Evolutionary conservation across 169 alveolate species (phyloP), one percentile per base, ranked within the genome.

Genomic region (Babesia caballi): DNA sequence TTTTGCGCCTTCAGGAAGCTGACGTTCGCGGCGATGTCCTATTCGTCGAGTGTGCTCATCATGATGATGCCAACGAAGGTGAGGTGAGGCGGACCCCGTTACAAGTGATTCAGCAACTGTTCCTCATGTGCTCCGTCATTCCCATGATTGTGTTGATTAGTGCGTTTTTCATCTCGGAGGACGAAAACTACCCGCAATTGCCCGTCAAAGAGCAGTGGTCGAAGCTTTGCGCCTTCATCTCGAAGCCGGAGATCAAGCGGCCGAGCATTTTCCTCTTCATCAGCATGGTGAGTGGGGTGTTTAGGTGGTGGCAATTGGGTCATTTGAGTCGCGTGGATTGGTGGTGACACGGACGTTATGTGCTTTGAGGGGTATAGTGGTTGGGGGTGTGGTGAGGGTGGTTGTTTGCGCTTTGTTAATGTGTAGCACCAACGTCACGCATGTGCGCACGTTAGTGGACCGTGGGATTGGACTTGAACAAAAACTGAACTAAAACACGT

Each of bases 21-120:
- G 49, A 88, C 94, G 21, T 90, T 89, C 68, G 90, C 95, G 14
- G 72, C 81, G 1, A 90, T 90, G 91, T 77, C 94, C n/a, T 92
- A 92, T 54, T 65, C 85, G 46, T 86, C 94, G 23, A 89, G 93
- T 38, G 66, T 87, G 25, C 74, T 92, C 32, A 56, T 89, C 33
- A 81, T 75, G 70, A 56, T 51, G 23, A 84, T 89, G 50, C 58
- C 56, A 17, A 67, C 40, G 40, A n/a, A 70, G 78, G 88, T 80
- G 65, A 14, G 59, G 0, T 8, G 25, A 15, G 7, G n/a, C 8
- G n/a, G 33, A 1, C 23, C 30, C 30, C 1, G 28, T 5, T 17
- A 12, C 30, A 49, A 9, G 23, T 41, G 35, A 72, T 73, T 40
- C 85, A 88, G 70, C 82, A 82, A 59, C 74, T 91, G 27, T 91